Evolutionary conservation across 371 early-diverging fungal genomes (phyloP).

Genomic region (Umbelopsis sp.): DNA sequence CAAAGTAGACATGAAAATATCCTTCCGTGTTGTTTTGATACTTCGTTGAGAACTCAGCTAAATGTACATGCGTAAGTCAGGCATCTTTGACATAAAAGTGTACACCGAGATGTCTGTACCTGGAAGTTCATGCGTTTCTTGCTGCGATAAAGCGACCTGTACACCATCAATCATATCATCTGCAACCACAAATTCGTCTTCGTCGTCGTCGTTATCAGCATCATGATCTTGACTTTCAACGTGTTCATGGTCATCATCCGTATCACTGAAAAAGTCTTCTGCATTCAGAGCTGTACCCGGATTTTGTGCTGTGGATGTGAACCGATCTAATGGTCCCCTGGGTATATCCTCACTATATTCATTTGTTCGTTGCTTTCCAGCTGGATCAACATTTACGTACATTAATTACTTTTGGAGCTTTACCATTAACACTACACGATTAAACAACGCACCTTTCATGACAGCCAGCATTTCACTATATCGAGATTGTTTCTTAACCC

Average conservation of each 20-base stretch:
- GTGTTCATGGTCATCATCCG: not conserved
- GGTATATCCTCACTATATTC: not conserved
- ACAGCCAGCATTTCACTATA: not conserved
- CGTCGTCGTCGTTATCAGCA: not conserved
- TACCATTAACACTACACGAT: too few species aligned
- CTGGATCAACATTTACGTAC: not conserved
- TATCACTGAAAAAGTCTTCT: not conserved
- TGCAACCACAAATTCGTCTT: not conserved
- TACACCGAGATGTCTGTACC: not conserved
- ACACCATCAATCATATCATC: slow-evolving; percentile 12
- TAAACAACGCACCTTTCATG: not conserved
- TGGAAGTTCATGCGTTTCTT: not conserved
- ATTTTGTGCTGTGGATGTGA: not conserved
- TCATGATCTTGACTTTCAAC: not conserved
- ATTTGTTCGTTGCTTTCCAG: not conserved
- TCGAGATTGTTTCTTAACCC: not conserved
- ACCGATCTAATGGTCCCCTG: slow-evolving; percentile 1
- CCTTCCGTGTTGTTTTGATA: slow-evolving; percentile 15
- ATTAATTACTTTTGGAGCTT: not conserved
- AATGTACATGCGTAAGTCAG: not conserved
- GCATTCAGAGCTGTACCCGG: not conserved
- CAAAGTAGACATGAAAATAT: not conserved
- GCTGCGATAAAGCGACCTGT: not conserved
- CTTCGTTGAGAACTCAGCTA: slow-evolving; percentile 5
- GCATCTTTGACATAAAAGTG: not conserved